Percentiles rank a stretch among this genome's conserved stretches.
These are phyloP conservation scores for Spathaspora gorwiae DNA, from an alignment of 805 yeast species.

Conservation along the genomic window DNA sequence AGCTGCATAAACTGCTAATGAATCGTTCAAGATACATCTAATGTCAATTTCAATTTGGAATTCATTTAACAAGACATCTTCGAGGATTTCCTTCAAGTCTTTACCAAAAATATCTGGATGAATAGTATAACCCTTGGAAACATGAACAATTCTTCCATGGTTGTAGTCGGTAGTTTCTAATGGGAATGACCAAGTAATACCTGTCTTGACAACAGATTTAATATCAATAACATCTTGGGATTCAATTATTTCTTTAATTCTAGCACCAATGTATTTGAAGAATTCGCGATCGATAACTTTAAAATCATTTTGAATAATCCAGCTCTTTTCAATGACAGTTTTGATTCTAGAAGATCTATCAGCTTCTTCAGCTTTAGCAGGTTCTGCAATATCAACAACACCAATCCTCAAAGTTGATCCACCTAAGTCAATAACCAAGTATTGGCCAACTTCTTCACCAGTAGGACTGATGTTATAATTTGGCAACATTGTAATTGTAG, in stretches of 20 bases:
- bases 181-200: constrained; percentile 59
- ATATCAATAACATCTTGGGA: constrained; percentile 13
- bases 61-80: constrained; percentile 20
- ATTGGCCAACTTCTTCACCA: constrained; percentile 35
- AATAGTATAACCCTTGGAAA: constrained; percentile 60
- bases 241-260: constrained; percentile 21
- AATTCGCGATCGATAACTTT: constrained; percentile 40
- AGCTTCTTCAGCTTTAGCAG: constrained; percentile 2
- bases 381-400: constrained; percentile 27
- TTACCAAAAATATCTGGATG: constrained; percentile 36
- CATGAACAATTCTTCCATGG: constrained; percentile 43
- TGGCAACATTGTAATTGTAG: constrained; percentile 36
- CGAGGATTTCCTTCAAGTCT: constrained; percentile 42
- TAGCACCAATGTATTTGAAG: constrained; percentile 38
- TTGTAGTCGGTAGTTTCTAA: constrained; percentile 37
- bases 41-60: constrained; percentile 31
- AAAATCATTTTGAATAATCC: constrained; percentile 34
- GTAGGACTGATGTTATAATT: constrained; percentile 34
- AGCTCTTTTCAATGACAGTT: constrained; percentile 27
- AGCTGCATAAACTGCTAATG: constrained; percentile 60
- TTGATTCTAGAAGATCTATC: constrained; percentile 21
- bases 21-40: constrained; percentile 53
- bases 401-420: constrained; percentile 51
- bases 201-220: constrained; percentile 28
- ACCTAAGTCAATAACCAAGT: constrained; percentile 50